Evolutionary conservation across 805 yeast species (phyloP).

Genomic region (Nakazawaea anatomiae): DNA sequence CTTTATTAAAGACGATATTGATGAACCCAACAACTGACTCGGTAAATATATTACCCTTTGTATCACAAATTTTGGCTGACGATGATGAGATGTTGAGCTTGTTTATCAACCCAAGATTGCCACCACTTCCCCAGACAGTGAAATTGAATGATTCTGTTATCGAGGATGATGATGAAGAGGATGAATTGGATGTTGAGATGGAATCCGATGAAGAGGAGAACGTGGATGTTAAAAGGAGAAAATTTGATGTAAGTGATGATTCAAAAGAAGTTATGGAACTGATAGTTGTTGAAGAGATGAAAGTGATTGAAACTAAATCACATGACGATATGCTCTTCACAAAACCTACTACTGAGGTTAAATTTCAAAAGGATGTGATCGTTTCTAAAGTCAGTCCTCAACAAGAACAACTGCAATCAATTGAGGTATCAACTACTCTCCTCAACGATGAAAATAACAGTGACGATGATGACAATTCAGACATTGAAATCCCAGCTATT

Average conservation of each 20-base stretch:
- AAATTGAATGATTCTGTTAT: not conserved
- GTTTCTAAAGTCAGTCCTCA: not conserved
- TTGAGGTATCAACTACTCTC: not conserved
- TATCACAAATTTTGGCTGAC: constrained; percentile 42
- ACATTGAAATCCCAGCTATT: constrained; percentile 31
- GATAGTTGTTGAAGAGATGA: constrained; percentile 10
- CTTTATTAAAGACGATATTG: constrained; percentile 50
- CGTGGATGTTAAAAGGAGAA: not conserved
- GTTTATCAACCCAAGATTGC: constrained; percentile 72
- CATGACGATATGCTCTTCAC: constrained; percentile 3
- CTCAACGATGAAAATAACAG: not conserved
- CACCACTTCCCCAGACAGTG: constrained; percentile 26
- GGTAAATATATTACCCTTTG: constrained; percentile 67
- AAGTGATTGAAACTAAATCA: constrained; percentile 6
- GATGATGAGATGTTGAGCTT: constrained; percentile 49
- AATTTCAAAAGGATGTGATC: constrained; percentile 9
- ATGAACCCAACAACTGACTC: constrained; percentile 56
- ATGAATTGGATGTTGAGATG: constrained; percentile 12
- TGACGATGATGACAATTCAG: constrained; percentile 18
- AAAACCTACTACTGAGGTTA: constrained; percentile 5
- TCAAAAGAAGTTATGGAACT: not conserved
- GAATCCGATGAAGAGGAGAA: constrained; percentile 1
- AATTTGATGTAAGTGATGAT: not conserved
- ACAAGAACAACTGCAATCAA: not conserved
- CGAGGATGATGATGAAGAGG: constrained; percentile 15